phyloP scores from a whole-genome alignment of 2,329 filamentous ascomycete species.

The Ophiosphaerella korrae region DNA sequence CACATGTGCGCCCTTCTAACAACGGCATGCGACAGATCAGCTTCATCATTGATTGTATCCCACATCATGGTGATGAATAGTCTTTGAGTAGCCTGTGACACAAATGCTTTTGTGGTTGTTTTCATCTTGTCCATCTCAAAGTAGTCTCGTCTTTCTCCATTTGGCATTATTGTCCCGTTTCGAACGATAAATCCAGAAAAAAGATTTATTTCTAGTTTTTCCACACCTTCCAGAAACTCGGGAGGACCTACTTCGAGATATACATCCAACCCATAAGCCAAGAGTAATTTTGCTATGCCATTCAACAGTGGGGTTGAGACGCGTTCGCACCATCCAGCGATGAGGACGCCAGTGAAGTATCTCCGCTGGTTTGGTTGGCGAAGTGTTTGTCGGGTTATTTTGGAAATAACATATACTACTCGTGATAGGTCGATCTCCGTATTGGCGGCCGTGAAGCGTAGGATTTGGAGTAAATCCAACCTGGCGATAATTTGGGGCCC shows the following conservation, averaged over 20 bases:
- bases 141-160: slow-evolving; percentile 44
- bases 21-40: slow-evolving; percentile 42
- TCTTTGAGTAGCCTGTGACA: slow-evolving; percentile 43
- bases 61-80: slow-evolving; percentile 47
- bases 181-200: slow-evolving; percentile 41
- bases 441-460: slow-evolving; percentile 24
- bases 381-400: slow-evolving; percentile 28
- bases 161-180: slow-evolving; percentile 43
- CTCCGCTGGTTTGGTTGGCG: slow-evolving; percentile 29
- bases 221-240: slow-evolving; percentile 35
- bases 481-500: slow-evolving; percentile 41
- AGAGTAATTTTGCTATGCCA: slow-evolving; percentile 35
- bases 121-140: slow-evolving; percentile 49
- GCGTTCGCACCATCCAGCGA: slow-evolving; percentile 42
- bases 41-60: slow-evolving; percentile 45
- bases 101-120: slow-evolving; percentile 44
- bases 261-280: slow-evolving; percentile 38
- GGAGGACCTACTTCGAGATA: slow-evolving; percentile 43
- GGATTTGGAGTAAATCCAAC: slow-evolving; percentile 33
- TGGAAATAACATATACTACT: slow-evolving; percentile 32
- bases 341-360: slow-evolving; percentile 41
- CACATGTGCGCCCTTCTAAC: slow-evolving; percentile 43
- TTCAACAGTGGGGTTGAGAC: slow-evolving; percentile 36
- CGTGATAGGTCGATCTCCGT: slow-evolving; percentile 34
- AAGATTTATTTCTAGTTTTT: slow-evolving; percentile 29